phyloP scores from a whole-genome alignment of 768 basidiomycete genomes.

The Goffeauzyma gilvescens region DNA sequence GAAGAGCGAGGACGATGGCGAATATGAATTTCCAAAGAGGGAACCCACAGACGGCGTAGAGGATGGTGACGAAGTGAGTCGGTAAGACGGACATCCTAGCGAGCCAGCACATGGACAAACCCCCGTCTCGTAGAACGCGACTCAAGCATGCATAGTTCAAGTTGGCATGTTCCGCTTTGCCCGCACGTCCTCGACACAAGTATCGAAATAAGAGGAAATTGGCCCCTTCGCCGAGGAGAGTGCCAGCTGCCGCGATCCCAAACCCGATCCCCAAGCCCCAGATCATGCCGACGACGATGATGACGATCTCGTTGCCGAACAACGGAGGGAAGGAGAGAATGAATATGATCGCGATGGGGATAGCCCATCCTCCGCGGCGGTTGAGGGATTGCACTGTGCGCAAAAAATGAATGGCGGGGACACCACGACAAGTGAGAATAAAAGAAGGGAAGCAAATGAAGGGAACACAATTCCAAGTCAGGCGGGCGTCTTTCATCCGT shows the following conservation, averaged over 20 bases:
- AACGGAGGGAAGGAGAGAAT: conserved; percentile 65
- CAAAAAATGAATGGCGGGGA: background rate
- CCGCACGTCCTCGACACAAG: conserved; percentile 53
- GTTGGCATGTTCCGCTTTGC: conserved; percentile 45
- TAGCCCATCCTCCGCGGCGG: conserved; percentile 42
- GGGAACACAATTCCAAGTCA: background rate
- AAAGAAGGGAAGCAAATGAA: conserved; percentile 2
- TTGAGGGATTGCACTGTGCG: conserved; percentile 18
- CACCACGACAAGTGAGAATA: too few species aligned
- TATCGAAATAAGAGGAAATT: conserved; percentile 59
- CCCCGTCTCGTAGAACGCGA: conserved; percentile 43
- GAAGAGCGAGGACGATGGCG: conserved; percentile 64
- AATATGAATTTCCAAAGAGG: conserved; percentile 50
- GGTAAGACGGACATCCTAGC: conserved; percentile 12
- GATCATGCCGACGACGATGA: conserved; percentile 68
- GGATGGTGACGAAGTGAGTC: background rate
- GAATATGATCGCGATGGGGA: conserved; percentile 61
- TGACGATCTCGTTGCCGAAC: conserved; percentile 76
- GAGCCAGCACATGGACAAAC: conserved; percentile 41
- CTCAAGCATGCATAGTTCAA: conserved; percentile 39
- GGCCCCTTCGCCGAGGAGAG: conserved; percentile 66
- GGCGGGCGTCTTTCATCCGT: too few species aligned
- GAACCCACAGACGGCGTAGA: conserved; percentile 1
- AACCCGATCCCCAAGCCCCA: conserved; percentile 81
- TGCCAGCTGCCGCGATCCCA: conserved; percentile 45